Percentiles rank a stretch among this genome's conserved stretches.
Conservation (phyloP, 768 basidiomycete species). For the Suillus occidentalis region DNA sequence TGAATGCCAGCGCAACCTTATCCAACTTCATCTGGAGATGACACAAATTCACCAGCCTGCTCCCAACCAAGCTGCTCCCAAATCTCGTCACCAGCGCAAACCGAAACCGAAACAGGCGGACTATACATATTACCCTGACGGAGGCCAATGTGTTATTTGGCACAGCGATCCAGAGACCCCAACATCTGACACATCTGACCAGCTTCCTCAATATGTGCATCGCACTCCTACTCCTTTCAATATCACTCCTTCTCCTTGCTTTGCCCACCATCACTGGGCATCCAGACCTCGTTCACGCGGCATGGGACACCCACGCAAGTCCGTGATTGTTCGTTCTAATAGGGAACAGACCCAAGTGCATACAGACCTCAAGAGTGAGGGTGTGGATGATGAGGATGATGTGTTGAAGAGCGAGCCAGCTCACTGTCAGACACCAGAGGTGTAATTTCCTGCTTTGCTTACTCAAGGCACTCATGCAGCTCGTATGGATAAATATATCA, state of each 20-base stretch:
- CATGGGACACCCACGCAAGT: too few relatives aligned
- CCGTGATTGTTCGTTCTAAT: too few relatives aligned
- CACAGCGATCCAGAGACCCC: neutral
- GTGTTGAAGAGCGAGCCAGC: neutral
- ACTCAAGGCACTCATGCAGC: neutral
- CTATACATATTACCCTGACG: too few relatives aligned
- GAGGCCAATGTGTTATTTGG: too few relatives aligned
- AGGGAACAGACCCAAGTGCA: too few relatives aligned
- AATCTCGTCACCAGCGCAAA: too few relatives aligned
- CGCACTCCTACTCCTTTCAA: neutral
- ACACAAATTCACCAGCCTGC: too few relatives aligned
- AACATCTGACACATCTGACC: neutral
- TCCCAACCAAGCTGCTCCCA: too few relatives aligned
- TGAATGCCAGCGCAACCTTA: conserved; percentile 15
- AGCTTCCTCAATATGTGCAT: neutral
- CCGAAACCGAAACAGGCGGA: too few relatives aligned
- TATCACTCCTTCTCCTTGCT: neutral
- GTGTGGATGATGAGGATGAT: neutral
- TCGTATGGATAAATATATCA: neutral
- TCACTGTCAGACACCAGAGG: neutral
- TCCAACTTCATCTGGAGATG: too few relatives aligned
- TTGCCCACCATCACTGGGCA: too few relatives aligned
- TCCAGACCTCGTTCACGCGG: too few relatives aligned
- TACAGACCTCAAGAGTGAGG: neutral
- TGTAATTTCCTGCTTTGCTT: neutral